Conservation (phyloP, 306 rosid species). For the Quercus berberidifolia region DNA sequence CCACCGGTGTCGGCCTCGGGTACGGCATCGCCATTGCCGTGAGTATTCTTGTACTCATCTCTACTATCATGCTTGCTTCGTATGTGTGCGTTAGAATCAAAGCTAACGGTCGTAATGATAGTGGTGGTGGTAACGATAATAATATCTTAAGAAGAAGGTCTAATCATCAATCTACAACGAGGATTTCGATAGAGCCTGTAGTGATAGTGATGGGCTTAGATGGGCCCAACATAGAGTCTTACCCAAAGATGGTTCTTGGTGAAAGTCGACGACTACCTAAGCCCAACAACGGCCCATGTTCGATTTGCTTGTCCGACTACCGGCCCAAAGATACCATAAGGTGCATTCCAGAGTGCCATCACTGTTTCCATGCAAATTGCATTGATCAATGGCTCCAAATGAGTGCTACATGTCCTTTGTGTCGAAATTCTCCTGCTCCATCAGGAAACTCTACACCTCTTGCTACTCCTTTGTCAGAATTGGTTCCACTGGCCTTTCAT, state of each 20-base stretch:
- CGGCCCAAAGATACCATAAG: slow-evolving; percentile 44
- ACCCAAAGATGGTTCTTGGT: slow-evolving; percentile 50
- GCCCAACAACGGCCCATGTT: slow-evolving; percentile 50
- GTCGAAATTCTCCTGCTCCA: slow-evolving; percentile 65
- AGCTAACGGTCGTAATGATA: slow-evolving; percentile 9
- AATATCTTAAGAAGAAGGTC: not conserved
- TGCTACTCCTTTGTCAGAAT: slow-evolving; percentile 41
- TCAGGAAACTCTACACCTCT: slow-evolving; percentile 32
- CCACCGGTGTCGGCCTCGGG: slow-evolving; percentile 57
- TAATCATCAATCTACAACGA: not conserved
- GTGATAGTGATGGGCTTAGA: slow-evolving; percentile 45
- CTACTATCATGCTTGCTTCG: slow-evolving; percentile 68
- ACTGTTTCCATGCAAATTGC: slow-evolving; percentile 59
- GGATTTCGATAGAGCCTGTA: not conserved
- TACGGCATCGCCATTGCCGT: slow-evolving; percentile 69
- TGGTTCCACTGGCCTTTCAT: slow-evolving; percentile 53
- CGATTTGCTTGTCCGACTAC: slow-evolving; percentile 54
- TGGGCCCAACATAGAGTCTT: slow-evolving; percentile 39
- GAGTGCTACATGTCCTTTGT: slow-evolving; percentile 63
- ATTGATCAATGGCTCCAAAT: slow-evolving; percentile 54
- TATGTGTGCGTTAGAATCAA: slow-evolving; percentile 54
- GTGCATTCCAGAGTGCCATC: slow-evolving; percentile 58
- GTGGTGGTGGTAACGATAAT: not conserved
- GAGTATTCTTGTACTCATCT: slow-evolving; percentile 66
- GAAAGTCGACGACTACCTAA: slow-evolving; percentile 46